These are phyloP conservation scores for Canna indica DNA, from an alignment of 176 grass and related monocot species.

Conservation along the genomic window DNA sequence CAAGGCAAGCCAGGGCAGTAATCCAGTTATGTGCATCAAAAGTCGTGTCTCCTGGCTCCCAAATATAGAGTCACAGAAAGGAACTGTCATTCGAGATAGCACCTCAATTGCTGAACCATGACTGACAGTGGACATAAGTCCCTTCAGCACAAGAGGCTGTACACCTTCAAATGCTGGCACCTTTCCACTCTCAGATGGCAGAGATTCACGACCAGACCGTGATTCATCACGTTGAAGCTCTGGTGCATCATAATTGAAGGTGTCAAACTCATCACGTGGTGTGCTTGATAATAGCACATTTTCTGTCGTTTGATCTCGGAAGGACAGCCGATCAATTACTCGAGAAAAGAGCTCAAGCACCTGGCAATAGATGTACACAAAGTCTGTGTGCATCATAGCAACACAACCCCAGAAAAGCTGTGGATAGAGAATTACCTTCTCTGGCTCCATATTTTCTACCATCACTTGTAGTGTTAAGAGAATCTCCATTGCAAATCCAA, in stretches of 20 bases:
- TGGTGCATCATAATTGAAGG: slow-evolving; percentile 37
- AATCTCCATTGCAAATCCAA: slow-evolving; percentile 95
- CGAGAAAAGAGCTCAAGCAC: slow-evolving; percentile 76
- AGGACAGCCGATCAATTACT: slow-evolving; percentile 74
- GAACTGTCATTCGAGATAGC: slow-evolving; percentile 82
- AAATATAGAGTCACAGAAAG: slow-evolving; percentile 87
- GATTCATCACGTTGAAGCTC: slow-evolving; percentile 67
- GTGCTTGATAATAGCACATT: slow-evolving; percentile 85
- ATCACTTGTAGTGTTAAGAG: slow-evolving; percentile 90
- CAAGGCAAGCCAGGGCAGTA: slow-evolving; percentile 87
- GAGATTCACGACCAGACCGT: slow-evolving; percentile 45
- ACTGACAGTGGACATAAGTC: slow-evolving; percentile 80
- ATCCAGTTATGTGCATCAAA: slow-evolving; percentile 90
- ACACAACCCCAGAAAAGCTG: slow-evolving; percentile 99
- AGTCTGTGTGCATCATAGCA: slow-evolving; percentile 92
- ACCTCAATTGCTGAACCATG: slow-evolving; percentile 85
- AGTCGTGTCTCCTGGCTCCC: slow-evolving; percentile 81
- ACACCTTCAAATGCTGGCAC: slow-evolving; percentile 87
- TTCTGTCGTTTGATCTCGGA: slow-evolving; percentile 81
- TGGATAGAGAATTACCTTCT: slow-evolving; percentile 96
- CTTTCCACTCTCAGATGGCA: slow-evolving; percentile 57
- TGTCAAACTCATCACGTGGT: slow-evolving; percentile 88
- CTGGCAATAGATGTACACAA: slow-evolving; percentile 89
- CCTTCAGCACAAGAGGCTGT: slow-evolving; percentile 89
- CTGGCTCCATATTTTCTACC: slow-evolving; percentile 92